These are phyloP conservation scores for Salvia splendens DNA, from an alignment of 257 asterid species.

Conservation along the genomic window DNA sequence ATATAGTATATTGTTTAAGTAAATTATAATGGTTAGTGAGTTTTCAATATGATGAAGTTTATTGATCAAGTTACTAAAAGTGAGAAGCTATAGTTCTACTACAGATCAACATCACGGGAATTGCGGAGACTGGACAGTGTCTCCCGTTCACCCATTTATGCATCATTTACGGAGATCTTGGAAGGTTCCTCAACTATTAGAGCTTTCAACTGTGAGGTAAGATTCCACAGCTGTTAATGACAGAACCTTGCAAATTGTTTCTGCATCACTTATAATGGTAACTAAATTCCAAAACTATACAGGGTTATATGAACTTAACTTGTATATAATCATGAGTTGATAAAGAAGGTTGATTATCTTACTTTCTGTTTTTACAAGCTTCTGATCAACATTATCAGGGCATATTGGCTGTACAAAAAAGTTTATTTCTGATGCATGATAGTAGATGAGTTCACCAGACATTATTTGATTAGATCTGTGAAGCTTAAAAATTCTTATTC, in stretches of 20 bases:
- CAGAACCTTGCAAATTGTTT: neutral
- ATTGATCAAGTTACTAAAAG: slow-evolving; percentile 33
- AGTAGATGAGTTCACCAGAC: too few relatives aligned
- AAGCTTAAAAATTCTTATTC: too few relatives aligned
- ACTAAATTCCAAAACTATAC: too few relatives aligned
- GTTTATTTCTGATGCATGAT: too few relatives aligned
- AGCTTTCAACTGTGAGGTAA: slow-evolving; percentile 80
- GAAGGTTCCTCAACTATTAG: slow-evolving; percentile 93
- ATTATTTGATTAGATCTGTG: too few relatives aligned
- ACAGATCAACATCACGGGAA: slow-evolving; percentile 96
- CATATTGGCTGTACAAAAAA: too few relatives aligned
- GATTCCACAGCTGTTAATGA: neutral
- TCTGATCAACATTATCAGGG: too few relatives aligned
- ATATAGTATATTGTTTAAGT: neutral
- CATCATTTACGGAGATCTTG: slow-evolving; percentile 91
- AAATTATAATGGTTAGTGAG: neutral
- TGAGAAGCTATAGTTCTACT: slow-evolving; percentile 66
- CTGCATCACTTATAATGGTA: too few relatives aligned
- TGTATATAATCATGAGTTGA: too few relatives aligned
- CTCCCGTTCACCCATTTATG: slow-evolving; percentile 94
- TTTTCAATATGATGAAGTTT: neutral
- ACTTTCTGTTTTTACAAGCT: too few relatives aligned
- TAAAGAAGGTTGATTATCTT: too few relatives aligned
- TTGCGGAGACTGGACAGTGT: slow-evolving; percentile 93
- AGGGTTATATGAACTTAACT: too few relatives aligned